Evolutionary conservation across 345 rosid species (phyloP).

Genomic region (Populus alba): DNA sequence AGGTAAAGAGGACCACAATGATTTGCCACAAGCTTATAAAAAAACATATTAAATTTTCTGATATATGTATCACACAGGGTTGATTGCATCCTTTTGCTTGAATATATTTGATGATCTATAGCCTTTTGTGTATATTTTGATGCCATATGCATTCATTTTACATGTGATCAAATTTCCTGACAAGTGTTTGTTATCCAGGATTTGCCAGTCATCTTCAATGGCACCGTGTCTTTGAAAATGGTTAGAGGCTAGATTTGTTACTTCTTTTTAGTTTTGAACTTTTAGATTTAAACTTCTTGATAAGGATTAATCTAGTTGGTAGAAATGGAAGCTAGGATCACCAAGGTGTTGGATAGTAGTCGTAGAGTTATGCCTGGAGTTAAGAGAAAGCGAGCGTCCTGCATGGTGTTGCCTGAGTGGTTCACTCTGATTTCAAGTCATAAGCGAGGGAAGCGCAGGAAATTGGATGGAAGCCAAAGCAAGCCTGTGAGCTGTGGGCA

Average conservation of each 20-base stretch:
- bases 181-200: constrained; percentile 31
- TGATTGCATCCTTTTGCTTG: background rate
- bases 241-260: constrained; percentile 29
- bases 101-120: background rate
- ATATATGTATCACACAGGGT: background rate
- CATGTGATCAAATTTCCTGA: background rate
- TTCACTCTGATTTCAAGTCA: constrained; percentile 29
- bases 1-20: background rate
- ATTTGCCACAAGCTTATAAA: background rate
- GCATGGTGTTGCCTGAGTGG: constrained; percentile 29
- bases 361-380: constrained; percentile 28
- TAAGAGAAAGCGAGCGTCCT: constrained; percentile 52
- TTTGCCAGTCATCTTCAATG: constrained; percentile 27
- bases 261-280: constrained; percentile 33
- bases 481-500: constrained; percentile 21
- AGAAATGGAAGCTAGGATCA: constrained; percentile 52
- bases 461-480: constrained; percentile 32
- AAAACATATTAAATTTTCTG: background rate
- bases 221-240: constrained; percentile 38
- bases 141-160: background rate
- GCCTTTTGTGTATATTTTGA: background rate
- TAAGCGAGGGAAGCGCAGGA: constrained; percentile 51
- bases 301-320: constrained; percentile 40
- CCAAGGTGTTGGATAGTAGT: constrained; percentile 25
- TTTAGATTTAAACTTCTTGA: constrained; percentile 47